Conservation (phyloP, 2,329 filamentous ascomycete genomes). For the Penicillium nordicum region DNA sequence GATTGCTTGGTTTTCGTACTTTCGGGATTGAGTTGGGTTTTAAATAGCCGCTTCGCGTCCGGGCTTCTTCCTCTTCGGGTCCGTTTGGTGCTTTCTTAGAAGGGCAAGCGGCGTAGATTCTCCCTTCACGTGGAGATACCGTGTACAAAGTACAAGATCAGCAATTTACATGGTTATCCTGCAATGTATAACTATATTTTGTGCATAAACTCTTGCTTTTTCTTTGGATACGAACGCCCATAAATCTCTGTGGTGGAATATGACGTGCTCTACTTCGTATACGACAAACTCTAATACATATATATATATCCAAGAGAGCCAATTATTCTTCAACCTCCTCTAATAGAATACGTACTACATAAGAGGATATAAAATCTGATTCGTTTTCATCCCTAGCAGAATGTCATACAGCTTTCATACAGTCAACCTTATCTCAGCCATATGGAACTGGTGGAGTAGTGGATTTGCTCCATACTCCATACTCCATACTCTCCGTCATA, state of each 20-base stretch:
- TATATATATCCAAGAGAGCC: background rate
- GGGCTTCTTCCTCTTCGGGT: too few species aligned
- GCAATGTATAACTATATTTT: background rate
- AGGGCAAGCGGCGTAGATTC: background rate
- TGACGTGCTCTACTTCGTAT: background rate
- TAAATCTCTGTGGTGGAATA: background rate
- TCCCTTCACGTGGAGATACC: constrained; percentile 1
- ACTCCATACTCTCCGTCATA: background rate
- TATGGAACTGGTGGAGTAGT: constrained; percentile 20
- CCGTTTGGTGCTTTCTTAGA: background rate
- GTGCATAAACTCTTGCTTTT: background rate
- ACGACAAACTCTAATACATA: background rate
- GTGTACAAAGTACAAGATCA: constrained; percentile 4
- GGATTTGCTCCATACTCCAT: constrained; percentile 8
- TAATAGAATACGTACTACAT: background rate
- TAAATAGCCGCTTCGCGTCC: background rate
- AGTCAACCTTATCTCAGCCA: constrained; percentile 5
- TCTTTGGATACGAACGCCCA: background rate
- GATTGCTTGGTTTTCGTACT: background rate
- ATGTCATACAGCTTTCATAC: background rate
- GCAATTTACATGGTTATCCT: background rate
- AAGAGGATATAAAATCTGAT: background rate
- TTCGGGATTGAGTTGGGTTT: background rate
- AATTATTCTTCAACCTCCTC: too few species aligned
- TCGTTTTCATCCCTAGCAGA: too few species aligned